phyloP scores from a whole-genome alignment of 2,329 filamentous ascomycete species.

The Penicillium fuscoglaucum region DNA sequence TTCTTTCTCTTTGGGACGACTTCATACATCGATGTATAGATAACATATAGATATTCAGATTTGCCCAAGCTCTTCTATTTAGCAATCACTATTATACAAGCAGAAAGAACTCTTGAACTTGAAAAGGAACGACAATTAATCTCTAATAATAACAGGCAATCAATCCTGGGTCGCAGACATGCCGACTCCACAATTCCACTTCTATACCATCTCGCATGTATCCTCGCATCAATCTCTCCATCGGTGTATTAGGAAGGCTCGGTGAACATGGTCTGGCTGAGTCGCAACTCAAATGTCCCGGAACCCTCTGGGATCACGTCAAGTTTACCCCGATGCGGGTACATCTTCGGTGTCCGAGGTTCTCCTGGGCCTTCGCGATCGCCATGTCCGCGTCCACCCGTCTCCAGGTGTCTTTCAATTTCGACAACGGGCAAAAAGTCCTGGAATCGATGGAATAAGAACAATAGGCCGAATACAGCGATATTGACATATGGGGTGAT shows the following conservation, averaged over 20 bases:
- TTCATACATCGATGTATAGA: too few species aligned
- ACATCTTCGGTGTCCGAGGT: not conserved
- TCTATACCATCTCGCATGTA: not conserved
- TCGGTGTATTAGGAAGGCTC: not conserved
- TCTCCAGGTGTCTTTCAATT: not conserved
- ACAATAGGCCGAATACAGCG: slow-evolving; percentile 58
- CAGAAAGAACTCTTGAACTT: not conserved
- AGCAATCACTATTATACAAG: not conserved
- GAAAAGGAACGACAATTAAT: not conserved
- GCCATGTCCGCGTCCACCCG: not conserved
- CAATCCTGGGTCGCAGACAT: not conserved
- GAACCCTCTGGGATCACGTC: not conserved
- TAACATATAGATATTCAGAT: too few species aligned
- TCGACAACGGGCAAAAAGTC: slow-evolving; percentile 15
- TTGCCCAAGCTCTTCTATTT: not conserved
- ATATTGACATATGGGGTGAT: slow-evolving; percentile 65
- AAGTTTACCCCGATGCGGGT: not conserved
- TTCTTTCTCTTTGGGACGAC: too few species aligned
- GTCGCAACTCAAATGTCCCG: slow-evolving; percentile 5
- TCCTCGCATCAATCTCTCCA: not conserved
- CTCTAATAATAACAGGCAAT: not conserved
- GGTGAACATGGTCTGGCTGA: not conserved
- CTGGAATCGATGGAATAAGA: slow-evolving; percentile 51
- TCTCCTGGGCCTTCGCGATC: not conserved
- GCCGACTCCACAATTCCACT: not conserved